Conservation (phyloP, 257 asterid species). For the Solanum habrochaites region DNA sequence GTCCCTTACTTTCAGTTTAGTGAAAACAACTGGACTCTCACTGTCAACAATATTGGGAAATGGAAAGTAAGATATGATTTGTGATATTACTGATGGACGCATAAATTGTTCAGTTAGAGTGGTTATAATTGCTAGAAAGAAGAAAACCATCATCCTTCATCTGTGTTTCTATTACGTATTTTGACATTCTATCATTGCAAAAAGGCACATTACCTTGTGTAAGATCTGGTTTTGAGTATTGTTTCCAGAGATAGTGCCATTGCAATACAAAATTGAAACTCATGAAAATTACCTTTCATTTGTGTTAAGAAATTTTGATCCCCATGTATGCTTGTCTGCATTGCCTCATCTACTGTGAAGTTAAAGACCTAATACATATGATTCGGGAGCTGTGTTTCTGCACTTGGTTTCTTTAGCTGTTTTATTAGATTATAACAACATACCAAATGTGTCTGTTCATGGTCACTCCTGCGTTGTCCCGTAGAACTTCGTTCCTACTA, state of each 20-base stretch:
- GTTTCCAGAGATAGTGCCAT: neutral
- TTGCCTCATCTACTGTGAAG: neutral
- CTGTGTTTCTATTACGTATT: neutral
- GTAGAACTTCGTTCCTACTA: neutral
- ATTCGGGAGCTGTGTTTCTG: neutral
- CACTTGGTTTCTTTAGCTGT: neutral
- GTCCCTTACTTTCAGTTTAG: slow-evolving; percentile 61
- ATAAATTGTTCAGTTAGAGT: neutral
- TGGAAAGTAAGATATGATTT: slow-evolving; percentile 68
- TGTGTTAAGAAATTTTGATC: neutral
- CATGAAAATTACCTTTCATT: neutral
- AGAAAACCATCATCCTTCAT: neutral
- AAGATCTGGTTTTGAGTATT: neutral
- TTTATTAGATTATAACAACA: neutral
- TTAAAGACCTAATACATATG: neutral
- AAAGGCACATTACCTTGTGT: neutral
- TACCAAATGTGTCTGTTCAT: neutral
- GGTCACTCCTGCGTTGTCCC: neutral
- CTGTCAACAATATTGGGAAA: slow-evolving; percentile 40
- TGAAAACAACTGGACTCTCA: slow-evolving; percentile 80
- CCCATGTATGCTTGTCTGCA: neutral
- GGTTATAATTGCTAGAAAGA: neutral
- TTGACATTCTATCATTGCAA: neutral
- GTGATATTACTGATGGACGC: slow-evolving; percentile 8
- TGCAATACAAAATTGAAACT: neutral